These are phyloP conservation scores for Penicillium hesseltinei DNA, from an alignment of 2,329 filamentous ascomycete genomes.

Conservation along the genomic window DNA sequence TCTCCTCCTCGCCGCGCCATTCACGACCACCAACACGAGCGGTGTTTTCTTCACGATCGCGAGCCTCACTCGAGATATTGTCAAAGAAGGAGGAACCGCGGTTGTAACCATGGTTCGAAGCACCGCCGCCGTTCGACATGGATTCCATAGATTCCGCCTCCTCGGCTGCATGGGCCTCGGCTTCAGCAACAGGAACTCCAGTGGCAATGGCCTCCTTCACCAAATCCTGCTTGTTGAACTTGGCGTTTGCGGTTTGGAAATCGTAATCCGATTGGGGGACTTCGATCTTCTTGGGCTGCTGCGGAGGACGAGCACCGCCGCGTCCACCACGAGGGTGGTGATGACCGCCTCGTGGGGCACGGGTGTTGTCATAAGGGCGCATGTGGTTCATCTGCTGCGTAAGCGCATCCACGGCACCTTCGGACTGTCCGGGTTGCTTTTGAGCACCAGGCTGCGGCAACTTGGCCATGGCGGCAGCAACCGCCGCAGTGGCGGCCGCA, in stretches of 20 bases:
- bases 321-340: constrained; percentile 47
- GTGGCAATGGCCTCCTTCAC: constrained; percentile 83
- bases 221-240: constrained; percentile 83
- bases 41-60: constrained; percentile 74
- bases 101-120: constrained; percentile 66
- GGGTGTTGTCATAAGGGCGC: constrained; percentile 42
- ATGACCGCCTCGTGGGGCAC: constrained; percentile 39
- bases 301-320: constrained; percentile 45
- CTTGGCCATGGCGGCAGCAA: constrained; percentile 53
- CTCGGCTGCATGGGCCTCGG: constrained; percentile 48
- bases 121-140: constrained; percentile 30
- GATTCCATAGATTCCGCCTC: constrained; percentile 51
- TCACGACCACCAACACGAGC: constrained; percentile 73
- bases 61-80: constrained; percentile 93
- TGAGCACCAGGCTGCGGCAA: constrained; percentile 41
- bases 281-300: constrained; percentile 68
- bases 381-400: constrained; percentile 49
- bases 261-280: constrained; percentile 91
- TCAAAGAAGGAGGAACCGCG: constrained; percentile 92
- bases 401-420: constrained; percentile 42
- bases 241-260: constrained; percentile 80
- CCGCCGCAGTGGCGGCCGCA: constrained; percentile 50
- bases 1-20: constrained; percentile 89
- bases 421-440: constrained; percentile 33
- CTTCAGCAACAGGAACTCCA: constrained; percentile 63